phyloP scores from a whole-genome alignment of 257 asterid species.

The Haberlea rhodopensis region DNA sequence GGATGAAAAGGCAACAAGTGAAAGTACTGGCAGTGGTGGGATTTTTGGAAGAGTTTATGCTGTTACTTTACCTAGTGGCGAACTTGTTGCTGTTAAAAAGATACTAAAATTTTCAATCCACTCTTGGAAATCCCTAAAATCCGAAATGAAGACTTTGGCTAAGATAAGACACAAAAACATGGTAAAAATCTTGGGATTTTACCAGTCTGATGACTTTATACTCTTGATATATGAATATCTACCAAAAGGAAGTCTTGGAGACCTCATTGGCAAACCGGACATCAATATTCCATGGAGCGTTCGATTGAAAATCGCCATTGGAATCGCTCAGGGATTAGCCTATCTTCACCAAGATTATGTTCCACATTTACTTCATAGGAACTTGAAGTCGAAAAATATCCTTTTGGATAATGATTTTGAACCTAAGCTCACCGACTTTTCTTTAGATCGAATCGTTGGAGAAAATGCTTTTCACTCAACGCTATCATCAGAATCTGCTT shows the following conservation, averaged over 20 bases:
- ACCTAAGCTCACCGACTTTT: constrained; percentile 75
- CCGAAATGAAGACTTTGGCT: constrained; percentile 69
- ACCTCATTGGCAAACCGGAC: constrained; percentile 44
- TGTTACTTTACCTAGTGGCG: constrained; percentile 72
- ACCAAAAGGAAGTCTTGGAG: constrained; percentile 71
- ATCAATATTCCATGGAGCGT: constrained; percentile 56
- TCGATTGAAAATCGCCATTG: constrained; percentile 65
- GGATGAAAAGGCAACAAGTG: constrained; percentile 63
- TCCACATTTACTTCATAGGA: constrained; percentile 70
- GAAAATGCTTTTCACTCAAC: constrained; percentile 48
- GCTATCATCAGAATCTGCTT: constrained; percentile 47
- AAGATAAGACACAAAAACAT: constrained; percentile 77
- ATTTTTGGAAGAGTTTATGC: constrained; percentile 64
- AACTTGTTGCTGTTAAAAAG: constrained; percentile 66
- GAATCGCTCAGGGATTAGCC: constrained; percentile 78
- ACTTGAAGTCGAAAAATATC: constrained; percentile 64
- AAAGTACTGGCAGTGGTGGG: constrained; percentile 34
- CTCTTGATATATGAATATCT: constrained; percentile 70
- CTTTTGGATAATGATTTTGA: constrained; percentile 69
- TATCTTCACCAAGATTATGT: constrained; percentile 76
- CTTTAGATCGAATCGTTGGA: constrained; percentile 63
- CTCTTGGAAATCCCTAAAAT: constrained; percentile 56
- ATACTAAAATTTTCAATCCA: constrained; percentile 43
- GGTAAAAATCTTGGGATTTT: constrained; percentile 70
- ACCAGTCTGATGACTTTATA: constrained; percentile 55